These are phyloP conservation scores for Ceratobasidium sp. DNA, from an alignment of 1,284 basidiomycete species.

Conservation along the genomic window DNA sequence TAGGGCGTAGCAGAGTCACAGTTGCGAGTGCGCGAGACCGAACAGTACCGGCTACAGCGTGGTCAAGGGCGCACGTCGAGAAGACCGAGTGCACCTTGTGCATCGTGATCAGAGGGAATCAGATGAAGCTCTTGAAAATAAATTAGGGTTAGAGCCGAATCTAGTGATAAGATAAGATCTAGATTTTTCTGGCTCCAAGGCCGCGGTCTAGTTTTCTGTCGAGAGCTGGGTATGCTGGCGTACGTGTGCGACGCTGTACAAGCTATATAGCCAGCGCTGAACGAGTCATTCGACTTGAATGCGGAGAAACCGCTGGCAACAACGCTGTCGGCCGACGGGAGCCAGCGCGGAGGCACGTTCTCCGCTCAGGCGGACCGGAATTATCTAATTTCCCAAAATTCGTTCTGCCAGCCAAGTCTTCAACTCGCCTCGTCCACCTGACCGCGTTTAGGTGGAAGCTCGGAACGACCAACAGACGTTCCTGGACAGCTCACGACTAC, in stretches of 20 bases:
- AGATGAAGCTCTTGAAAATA: slow-evolving; percentile 1
- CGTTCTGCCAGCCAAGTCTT: no score
- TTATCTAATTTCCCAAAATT: slow-evolving; percentile 10
- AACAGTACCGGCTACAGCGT: no score
- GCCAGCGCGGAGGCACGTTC: slow-evolving; percentile 39
- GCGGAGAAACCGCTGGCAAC: slow-evolving; percentile 42
- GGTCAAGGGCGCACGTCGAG: slow-evolving; percentile 42
- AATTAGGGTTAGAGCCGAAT: slow-evolving; percentile 17
- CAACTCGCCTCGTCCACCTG: background rate
- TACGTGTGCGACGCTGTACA: background rate
- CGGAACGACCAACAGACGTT: background rate
- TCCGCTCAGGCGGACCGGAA: slow-evolving; percentile 30
- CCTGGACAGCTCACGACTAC: no score
- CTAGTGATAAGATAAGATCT: slow-evolving; percentile 42
- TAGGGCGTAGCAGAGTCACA: slow-evolving; percentile 1
- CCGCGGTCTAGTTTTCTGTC: background rate
- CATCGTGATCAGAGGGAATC: slow-evolving; percentile 33
- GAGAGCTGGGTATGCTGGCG: slow-evolving; percentile 4
- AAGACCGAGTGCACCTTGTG: slow-evolving; percentile 33
- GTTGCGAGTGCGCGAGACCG: background rate
- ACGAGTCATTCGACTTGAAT: slow-evolving; percentile 30
- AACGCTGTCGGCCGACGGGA: slow-evolving; percentile 32
- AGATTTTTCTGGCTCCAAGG: background rate
- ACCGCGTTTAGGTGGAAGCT: background rate
- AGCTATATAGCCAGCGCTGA: slow-evolving; percentile 1